Conservation (phyloP, 2,329 filamentous ascomycete species). For the Sclerotinia subarctica region DNA sequence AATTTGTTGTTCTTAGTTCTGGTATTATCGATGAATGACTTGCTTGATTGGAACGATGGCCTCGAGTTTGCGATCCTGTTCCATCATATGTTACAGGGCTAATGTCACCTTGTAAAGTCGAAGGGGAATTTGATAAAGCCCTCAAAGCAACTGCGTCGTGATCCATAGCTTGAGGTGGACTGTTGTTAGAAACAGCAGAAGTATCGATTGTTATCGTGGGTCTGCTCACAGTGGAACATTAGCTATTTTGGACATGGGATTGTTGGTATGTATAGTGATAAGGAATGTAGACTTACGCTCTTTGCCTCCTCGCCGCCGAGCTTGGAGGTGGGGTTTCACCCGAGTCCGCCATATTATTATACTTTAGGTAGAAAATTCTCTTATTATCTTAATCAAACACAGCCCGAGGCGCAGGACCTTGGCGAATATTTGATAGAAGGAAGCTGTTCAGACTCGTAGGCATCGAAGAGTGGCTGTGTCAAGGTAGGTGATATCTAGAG, state of each 20-base stretch:
- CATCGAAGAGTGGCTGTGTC: constrained; percentile 33
- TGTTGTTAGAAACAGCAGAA: constrained; percentile 46
- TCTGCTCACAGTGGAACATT: constrained; percentile 26
- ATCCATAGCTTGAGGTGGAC: constrained; percentile 36
- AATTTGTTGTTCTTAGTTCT: constrained; percentile 52
- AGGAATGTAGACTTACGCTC: constrained; percentile 36
- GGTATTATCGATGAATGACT: constrained; percentile 38
- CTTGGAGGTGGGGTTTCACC: constrained; percentile 30
- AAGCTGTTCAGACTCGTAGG: constrained; percentile 22
- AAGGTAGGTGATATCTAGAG: constrained; percentile 9
- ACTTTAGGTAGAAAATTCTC: constrained; percentile 19
- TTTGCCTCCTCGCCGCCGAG: constrained; percentile 36
- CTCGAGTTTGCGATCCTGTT: constrained; percentile 27
- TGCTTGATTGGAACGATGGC: constrained; percentile 32
- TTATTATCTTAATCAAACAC: constrained; percentile 28
- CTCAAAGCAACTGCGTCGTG: constrained; percentile 39
- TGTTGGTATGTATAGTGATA: constrained; percentile 29
- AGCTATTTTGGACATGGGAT: constrained; percentile 15
- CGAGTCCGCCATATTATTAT: constrained; percentile 29
- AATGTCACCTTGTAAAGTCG: constrained; percentile 37
- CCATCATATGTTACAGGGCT: constrained; percentile 40
- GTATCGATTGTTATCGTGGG: constrained; percentile 58
- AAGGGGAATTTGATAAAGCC: constrained; percentile 39
- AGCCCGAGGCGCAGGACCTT: constrained; percentile 35
- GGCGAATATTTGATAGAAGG: constrained; percentile 27